These are phyloP conservation scores for Kregervanrija delftensis DNA, from an alignment of 805 yeast species.

Conservation along the genomic window DNA sequence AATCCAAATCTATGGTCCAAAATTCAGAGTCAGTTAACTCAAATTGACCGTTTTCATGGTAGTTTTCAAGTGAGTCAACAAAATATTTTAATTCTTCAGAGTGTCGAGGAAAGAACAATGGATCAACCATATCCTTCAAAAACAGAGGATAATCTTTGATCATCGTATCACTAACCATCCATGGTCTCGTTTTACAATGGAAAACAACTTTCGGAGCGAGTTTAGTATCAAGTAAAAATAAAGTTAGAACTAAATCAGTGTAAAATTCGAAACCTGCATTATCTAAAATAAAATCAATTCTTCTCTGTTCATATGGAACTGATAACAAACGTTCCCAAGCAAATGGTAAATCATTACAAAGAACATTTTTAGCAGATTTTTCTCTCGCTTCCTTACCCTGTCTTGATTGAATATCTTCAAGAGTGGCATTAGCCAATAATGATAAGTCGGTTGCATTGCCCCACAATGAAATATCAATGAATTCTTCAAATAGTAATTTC, in stretches of 20 bases:
- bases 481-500: constrained; percentile 66
- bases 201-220: constrained; percentile 58
- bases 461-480: constrained; percentile 87
- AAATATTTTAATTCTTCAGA: constrained; percentile 42
- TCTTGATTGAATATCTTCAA: constrained; percentile 83
- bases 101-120: constrained; percentile 43
- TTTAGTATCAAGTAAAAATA: constrained; percentile 66
- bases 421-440: constrained; percentile 75
- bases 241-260: constrained; percentile 66
- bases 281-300: constrained; percentile 82
- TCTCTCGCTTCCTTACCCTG: constrained; percentile 88
- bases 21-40: constrained; percentile 55
- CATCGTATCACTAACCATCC: constrained; percentile 97
- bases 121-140: constrained; percentile 47
- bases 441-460: constrained; percentile 97
- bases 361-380: constrained; percentile 69
- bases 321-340: constrained; percentile 52
- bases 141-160: constrained; percentile 66
- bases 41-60: constrained; percentile 41
- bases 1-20: constrained; percentile 81
- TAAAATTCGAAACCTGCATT: constrained; percentile 94
- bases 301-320: constrained; percentile 27
- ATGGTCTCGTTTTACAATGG: constrained; percentile 88
- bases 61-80: constrained; percentile 37
- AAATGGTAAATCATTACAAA: constrained; percentile 63